Conservation (phyloP, 768 basidiomycete genomes). For the Russula virescens region DNA sequence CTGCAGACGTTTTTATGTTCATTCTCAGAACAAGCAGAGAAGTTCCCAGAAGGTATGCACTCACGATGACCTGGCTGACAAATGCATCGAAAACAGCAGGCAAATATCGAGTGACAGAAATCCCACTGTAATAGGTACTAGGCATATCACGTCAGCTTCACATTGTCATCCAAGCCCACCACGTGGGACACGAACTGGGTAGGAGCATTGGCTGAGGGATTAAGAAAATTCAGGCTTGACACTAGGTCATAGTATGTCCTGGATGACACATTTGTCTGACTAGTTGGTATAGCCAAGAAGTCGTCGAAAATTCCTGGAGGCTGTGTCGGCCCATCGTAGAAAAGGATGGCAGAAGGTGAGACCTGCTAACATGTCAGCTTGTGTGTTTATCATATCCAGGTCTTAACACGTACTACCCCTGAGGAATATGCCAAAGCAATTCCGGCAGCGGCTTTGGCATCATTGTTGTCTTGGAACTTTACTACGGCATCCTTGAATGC, state of each 20-base stretch:
- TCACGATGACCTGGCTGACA: neutral
- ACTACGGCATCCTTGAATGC: neutral
- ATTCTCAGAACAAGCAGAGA: neutral
- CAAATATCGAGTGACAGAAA: too few relatives aligned
- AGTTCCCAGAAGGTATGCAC: neutral
- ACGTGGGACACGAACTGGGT: neutral
- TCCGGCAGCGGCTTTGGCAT: neutral
- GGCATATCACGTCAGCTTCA: too few relatives aligned
- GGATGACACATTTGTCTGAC: neutral
- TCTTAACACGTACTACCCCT: neutral
- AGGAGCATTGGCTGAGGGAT: too few relatives aligned
- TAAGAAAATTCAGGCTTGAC: neutral
- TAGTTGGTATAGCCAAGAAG: too few relatives aligned
- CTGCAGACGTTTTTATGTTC: too few relatives aligned
- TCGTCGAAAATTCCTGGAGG: slow-evolving; percentile 20
- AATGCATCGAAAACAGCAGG: neutral
- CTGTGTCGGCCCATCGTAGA: slow-evolving; percentile 22
- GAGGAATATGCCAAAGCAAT: neutral
- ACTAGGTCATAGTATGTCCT: neutral
- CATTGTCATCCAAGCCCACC: too few relatives aligned
- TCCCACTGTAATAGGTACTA: too few relatives aligned
- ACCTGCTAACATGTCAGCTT: neutral
- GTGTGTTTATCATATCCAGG: neutral
- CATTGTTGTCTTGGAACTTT: slow-evolving; percentile 3
- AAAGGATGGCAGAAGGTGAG: neutral